These are phyloP conservation scores for Marsdenia floribunda DNA, from an alignment of 257 asterid species.

Conservation along the genomic window DNA sequence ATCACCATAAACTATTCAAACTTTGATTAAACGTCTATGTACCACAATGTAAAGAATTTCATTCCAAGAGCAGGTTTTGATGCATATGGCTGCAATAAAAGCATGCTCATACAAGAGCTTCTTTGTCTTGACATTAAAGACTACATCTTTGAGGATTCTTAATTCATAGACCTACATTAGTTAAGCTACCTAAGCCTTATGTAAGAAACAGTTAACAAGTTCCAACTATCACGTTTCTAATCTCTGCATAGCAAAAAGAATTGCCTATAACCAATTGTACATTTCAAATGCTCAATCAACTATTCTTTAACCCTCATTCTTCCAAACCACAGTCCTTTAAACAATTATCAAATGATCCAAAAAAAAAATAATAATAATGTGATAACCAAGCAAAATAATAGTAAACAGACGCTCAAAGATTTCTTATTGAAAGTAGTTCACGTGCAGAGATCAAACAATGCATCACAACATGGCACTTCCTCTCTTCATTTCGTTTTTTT, in stretches of 20 bases:
- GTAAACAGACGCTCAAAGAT: background rate
- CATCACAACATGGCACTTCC: background rate
- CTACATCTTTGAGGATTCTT: background rate
- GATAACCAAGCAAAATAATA: background rate
- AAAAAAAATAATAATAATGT: background rate
- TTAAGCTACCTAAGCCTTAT: background rate
- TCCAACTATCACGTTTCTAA: background rate
- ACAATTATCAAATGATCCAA: background rate
- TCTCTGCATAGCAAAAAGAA: constrained; percentile 6
- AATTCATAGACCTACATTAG: background rate
- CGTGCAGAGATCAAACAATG: background rate
- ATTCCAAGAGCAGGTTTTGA: background rate
- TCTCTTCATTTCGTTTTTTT: background rate
- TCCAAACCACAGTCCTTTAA: background rate
- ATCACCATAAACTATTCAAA: background rate
- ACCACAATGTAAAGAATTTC: background rate
- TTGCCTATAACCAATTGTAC: background rate
- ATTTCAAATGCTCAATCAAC: background rate
- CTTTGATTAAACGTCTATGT: background rate
- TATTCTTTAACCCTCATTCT: background rate
- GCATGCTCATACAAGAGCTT: background rate
- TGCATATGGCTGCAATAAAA: background rate
- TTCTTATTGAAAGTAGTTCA: background rate
- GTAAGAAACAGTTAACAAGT: background rate
- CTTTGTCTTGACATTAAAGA: background rate